Conservation (phyloP, 768 basidiomycete genomes). For the Fomitopsis pulvina region DNA sequence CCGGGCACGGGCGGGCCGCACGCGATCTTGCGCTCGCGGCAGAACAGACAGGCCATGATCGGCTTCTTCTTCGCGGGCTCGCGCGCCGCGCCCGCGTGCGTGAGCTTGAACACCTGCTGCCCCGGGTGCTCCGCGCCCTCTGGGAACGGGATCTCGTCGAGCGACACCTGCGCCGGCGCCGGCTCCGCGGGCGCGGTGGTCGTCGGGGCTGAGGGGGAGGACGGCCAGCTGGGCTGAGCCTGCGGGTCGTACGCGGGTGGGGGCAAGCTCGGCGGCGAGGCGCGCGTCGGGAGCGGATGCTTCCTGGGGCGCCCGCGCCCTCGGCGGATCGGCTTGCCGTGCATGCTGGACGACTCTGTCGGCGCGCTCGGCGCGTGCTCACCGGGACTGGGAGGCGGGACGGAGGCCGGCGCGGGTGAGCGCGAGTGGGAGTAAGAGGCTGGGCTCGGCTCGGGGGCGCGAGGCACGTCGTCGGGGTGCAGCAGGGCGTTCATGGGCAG, state of each 20-base stretch:
- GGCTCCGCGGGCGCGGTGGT: neutral
- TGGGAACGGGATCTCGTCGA: constrained; percentile 9
- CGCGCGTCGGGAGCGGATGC: constrained; percentile 2
- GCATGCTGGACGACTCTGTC: neutral
- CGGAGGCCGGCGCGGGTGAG: no score
- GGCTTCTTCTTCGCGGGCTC: constrained; percentile 34
- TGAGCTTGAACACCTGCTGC: constrained; percentile 19
- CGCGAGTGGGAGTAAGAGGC: no score
- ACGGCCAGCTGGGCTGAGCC: constrained; percentile 7
- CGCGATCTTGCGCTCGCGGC: constrained; percentile 44
- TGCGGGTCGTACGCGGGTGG: constrained; percentile 12
- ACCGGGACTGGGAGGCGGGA: no score
- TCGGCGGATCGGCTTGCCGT: constrained; percentile 3
- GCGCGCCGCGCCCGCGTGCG: constrained; percentile 4
- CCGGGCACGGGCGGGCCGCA: constrained; percentile 37
- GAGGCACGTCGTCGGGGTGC: constrained; percentile 6
- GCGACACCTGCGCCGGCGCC: constrained; percentile 3
- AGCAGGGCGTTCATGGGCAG: constrained; percentile 2
- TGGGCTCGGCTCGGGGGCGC: no score
- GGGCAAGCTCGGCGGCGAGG: constrained; percentile 7
- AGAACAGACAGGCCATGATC: constrained; percentile 41
- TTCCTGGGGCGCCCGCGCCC: constrained; percentile 18
- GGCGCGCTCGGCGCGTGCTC: neutral
- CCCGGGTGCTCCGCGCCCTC: constrained; percentile 10
- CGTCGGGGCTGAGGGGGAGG: neutral